These are phyloP conservation scores for Casuarina glauca DNA, from an alignment of 306 rosid genomes.

Conservation along the genomic window DNA sequence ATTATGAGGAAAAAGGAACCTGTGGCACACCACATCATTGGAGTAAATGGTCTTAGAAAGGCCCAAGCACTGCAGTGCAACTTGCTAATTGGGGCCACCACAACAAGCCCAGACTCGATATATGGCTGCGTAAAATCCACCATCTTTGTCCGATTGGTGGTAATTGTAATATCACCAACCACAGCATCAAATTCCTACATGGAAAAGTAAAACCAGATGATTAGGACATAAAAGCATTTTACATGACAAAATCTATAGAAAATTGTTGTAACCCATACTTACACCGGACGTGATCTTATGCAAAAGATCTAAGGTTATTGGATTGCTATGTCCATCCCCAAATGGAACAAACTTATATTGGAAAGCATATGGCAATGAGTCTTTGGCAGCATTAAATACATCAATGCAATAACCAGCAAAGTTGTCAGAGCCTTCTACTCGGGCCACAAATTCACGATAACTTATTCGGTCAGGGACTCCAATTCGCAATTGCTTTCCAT, in stretches of 20 bases:
- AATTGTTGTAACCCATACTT: constrained; percentile 10
- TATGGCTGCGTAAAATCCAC: constrained; percentile 95
- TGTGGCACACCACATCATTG: constrained; percentile 74
- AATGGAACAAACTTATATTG: constrained; percentile 28
- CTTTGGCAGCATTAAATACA: constrained; percentile 38
- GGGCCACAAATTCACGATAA: constrained; percentile 60
- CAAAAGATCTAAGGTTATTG: constrained; percentile 25
- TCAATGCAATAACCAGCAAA: constrained; percentile 77
- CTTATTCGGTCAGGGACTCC: constrained; percentile 68
- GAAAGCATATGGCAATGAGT: constrained; percentile 27
- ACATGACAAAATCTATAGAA: background rate
- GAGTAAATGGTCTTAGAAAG: constrained; percentile 76
- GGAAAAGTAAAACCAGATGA: constrained; percentile 21
- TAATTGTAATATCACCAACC: constrained; percentile 85
- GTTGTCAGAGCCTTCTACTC: constrained; percentile 46
- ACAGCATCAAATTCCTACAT: constrained; percentile 79
- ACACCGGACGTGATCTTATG: constrained; percentile 43
- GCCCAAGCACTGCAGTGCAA: constrained; percentile 75
- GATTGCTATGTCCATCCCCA: constrained; percentile 34
- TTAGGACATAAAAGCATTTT: constrained; percentile 20
- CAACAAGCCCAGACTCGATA: constrained; percentile 89
- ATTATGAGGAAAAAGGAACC: constrained; percentile 62
- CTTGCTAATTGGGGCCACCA: constrained; percentile 67
- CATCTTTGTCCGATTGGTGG: constrained; percentile 76
- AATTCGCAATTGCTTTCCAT: constrained; percentile 69